A percentile compares a stretch with the other conserved stretches of the same genome.
These are phyloP conservation scores for Parasitella parasitica DNA, from an alignment of 371 early-diverging fungal species.

Conservation along the genomic window DNA sequence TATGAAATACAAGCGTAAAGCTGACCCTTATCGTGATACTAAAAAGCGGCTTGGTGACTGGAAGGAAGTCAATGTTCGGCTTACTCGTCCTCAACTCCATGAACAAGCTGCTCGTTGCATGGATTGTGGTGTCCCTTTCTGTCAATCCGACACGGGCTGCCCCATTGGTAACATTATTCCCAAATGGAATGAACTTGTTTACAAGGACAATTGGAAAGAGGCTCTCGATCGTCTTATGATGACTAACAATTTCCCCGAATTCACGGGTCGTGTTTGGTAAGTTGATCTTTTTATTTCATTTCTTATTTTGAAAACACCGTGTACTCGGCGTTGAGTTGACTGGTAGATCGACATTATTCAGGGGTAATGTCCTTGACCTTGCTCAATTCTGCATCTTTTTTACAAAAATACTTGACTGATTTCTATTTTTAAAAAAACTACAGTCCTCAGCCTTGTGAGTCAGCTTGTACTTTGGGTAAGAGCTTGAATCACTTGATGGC, in stretches of 20 bases:
- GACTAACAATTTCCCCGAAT: conserved; percentile 98
- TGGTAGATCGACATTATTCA: too few species aligned
- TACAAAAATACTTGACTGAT: not conserved
- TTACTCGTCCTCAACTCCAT: conserved; percentile 76
- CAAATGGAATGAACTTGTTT: conserved; percentile 97
- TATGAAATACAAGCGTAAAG: conserved; percentile 87
- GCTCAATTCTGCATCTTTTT: not conserved
- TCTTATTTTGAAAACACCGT: not conserved
- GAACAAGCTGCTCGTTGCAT: conserved; percentile 97
- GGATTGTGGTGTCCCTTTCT: conserved; percentile 97
- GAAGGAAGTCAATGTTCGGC: conserved; percentile 89
- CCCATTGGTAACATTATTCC: conserved; percentile 97
- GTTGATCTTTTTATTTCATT: not conserved
- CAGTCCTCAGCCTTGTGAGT: conserved; percentile 92
- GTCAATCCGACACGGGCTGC: conserved; percentile 95
- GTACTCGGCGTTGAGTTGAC: too few species aligned
- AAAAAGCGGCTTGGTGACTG: conserved; percentile 82
- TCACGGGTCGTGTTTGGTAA: conserved; percentile 59
- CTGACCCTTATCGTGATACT: conserved; percentile 85
- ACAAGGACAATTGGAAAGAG: conserved; percentile 90
- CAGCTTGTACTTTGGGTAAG: conserved; percentile 70
- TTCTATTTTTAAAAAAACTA: not conserved
- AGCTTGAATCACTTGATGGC: too few species aligned
- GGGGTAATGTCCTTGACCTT: not conserved
- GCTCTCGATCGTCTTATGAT: conserved; percentile 90